Conservation (phyloP, 2,329 filamentous ascomycete genomes). For the Mycosphaerelloides madeirae region DNA sequence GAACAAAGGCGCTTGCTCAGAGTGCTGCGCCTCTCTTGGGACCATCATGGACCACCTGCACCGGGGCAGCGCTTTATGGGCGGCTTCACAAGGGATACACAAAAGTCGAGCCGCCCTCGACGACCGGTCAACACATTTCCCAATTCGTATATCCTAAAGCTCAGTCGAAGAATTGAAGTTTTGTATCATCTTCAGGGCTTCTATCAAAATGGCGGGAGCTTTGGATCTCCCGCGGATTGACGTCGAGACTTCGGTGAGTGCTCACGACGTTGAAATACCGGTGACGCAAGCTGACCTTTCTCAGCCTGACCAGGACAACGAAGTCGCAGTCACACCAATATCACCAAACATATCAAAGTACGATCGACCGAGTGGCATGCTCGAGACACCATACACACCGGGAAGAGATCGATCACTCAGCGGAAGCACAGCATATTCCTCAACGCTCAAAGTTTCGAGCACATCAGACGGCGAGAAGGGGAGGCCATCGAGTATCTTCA, state of each 20-base stretch:
- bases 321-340: slow-evolving; percentile 13
- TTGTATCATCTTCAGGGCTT: neutral
- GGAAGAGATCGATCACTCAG: slow-evolving; percentile 19
- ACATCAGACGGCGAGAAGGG: slow-evolving; percentile 16
- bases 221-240: slow-evolving; percentile 18
- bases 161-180: neutral
- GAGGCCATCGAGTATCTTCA: slow-evolving; percentile 18
- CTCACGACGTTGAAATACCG: neutral
- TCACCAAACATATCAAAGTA: slow-evolving; percentile 8
- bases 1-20: no score
- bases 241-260: slow-evolving; percentile 13
- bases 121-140: neutral
- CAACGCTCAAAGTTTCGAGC: slow-evolving; percentile 17
- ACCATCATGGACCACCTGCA: neutral
- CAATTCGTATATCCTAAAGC: neutral
- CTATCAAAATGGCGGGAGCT: slow-evolving; percentile 16
- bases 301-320: slow-evolving; percentile 10
- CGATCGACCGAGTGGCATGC: slow-evolving; percentile 12
- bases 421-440: slow-evolving; percentile 17
- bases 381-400: slow-evolving; percentile 9
- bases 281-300: neutral
- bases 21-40: slow-evolving; percentile 7
- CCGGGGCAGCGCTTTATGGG: neutral
- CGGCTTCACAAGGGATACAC: neutral
- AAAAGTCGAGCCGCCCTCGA: slow-evolving; percentile 3